Base-by-base conservation (phyloP, 2,329 filamentous ascomycete genomes). In the Tolypocladium album region DNA sequence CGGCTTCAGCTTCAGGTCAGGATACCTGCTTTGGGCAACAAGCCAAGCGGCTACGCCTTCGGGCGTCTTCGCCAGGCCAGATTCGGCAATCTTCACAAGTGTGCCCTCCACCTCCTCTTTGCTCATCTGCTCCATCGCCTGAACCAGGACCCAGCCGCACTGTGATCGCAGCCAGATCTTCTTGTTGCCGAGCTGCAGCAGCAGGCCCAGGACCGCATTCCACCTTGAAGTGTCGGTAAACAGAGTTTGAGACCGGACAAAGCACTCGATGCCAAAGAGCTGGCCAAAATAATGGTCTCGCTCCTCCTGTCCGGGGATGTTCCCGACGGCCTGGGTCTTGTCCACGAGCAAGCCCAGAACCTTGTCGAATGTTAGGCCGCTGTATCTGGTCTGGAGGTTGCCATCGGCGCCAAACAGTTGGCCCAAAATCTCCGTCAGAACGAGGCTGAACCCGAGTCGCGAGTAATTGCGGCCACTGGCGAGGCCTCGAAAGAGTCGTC, bases 1-100 rank as follows among this genome's bases (percentile, higher is more conserved):
- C 2, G 90, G 80, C 64, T 88, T 86, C 34, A 81, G 78, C 57
- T 84, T 82, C 59, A 88, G 78, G 9, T 82, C 76, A 0, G 88
- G 83, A 66, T 89, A 91, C 24, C 76, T 77, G 58, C 82, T 81
- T 62, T 83, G 80, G 1, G 88, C 82, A 6, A 84, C 82, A 39
- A 97, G 78, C 92, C 92, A 97, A 60, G 97, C 84, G 0, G 90
- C 91, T 27, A 97, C 85, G 8, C 92, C 93, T 71, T 97, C 93
- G 0, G 92, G 88, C 0, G 92, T 93, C 71, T 88, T 88, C 11
- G 86, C 84, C 56, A 95, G 77, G 12, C 88, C 87, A 56, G 84
- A 81, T 20, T 83, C 79, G 24, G 79, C 78, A 11, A 96, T 70
- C 45, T 80, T 82, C 61, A 84, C 75, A 42, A 95, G 76, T 0